Conservation (phyloP, 1,284 basidiomycete genomes). For the Microbotryum silenes-acaulis region DNA sequence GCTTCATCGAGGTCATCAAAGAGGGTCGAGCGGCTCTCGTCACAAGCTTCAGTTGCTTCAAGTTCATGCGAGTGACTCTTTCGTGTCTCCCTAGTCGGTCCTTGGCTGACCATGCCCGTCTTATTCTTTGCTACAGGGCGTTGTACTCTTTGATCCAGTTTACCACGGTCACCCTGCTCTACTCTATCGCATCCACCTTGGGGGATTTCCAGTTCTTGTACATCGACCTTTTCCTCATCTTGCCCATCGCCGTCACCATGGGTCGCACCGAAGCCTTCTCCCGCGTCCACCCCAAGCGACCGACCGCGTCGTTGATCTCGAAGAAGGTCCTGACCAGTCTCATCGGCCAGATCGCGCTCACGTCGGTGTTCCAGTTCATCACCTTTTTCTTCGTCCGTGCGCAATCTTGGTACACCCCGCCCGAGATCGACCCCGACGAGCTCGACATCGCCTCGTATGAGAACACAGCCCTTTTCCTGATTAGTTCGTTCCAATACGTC, state of each 20-base stretch:
- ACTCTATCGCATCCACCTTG: conserved; percentile 90
- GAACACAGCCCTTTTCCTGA: conserved; percentile 84
- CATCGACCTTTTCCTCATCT: conserved; percentile 95
- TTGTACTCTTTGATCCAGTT: conserved; percentile 85
- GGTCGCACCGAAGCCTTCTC: conserved; percentile 85
- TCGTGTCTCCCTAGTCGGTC: background rate
- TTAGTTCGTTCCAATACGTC: conserved; percentile 98
- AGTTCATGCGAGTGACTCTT: conserved; percentile 71
- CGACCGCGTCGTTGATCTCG: conserved; percentile 92
- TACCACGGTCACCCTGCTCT: conserved; percentile 73
- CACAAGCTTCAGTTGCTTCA: conserved; percentile 98
- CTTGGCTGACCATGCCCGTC: background rate
- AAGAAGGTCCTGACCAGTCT: conserved; percentile 92
- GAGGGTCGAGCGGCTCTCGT: conserved; percentile 92
- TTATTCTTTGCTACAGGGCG: conserved; percentile 51
- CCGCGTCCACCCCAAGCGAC: conserved; percentile 77
- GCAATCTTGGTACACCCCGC: conserved; percentile 71
- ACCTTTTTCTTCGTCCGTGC: conserved; percentile 79
- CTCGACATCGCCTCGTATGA: conserved; percentile 87
- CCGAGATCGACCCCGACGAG: conserved; percentile 59
- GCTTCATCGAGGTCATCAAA: conserved; percentile 85
- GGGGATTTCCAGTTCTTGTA: conserved; percentile 98
- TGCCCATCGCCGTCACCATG: conserved; percentile 93
- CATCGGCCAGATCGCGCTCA: conserved; percentile 85
- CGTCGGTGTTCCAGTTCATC: conserved; percentile 73